Conservation (phyloP, 2,329 filamentous ascomycete genomes). For the Teratosphaeria nubilosa region DNA sequence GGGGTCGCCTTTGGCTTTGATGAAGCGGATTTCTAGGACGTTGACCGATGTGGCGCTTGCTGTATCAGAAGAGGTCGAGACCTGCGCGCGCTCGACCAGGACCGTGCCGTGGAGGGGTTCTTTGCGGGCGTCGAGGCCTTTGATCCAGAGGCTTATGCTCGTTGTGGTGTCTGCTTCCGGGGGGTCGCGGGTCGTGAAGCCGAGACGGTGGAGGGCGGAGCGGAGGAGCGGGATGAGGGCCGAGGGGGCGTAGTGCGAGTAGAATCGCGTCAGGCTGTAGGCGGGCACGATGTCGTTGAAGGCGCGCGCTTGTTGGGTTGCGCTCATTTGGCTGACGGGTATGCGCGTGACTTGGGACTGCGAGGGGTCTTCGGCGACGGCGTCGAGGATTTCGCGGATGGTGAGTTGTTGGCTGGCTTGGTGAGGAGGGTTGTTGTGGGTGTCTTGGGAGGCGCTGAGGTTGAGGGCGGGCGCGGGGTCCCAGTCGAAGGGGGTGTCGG, state of each 20-base stretch:
- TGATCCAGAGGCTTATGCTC: slow-evolving; percentile 52
- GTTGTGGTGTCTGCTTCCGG: slow-evolving; percentile 35
- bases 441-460: slow-evolving; percentile 22
- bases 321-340: slow-evolving; percentile 57
- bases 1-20: slow-evolving; percentile 92
- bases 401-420: slow-evolving; percentile 24
- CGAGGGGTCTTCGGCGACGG: slow-evolving; percentile 75
- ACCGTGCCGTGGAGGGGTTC: slow-evolving; percentile 69
- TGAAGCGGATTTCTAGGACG: slow-evolving; percentile 75
- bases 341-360: slow-evolving; percentile 64
- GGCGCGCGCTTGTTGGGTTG: slow-evolving; percentile 78
- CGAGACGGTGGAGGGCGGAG: slow-evolving; percentile 74
- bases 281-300: slow-evolving; percentile 88
- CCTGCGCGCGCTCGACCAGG: slow-evolving; percentile 56
- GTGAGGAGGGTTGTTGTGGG: slow-evolving; percentile 22
- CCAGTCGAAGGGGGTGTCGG: slow-evolving; percentile 79
- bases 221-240: slow-evolving; percentile 70
- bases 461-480: slow-evolving; percentile 55
- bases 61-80: slow-evolving; percentile 30
- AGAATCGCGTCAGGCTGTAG: slow-evolving; percentile 83
- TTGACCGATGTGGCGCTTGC: slow-evolving; percentile 33
- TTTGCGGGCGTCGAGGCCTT: slow-evolving; percentile 60
- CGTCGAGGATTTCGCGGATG: slow-evolving; percentile 38
- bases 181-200: slow-evolving; percentile 56
- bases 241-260: slow-evolving; percentile 65